Conservation (phyloP, 345 rosid genomes). For the Eucalyptus dawsonii region DNA sequence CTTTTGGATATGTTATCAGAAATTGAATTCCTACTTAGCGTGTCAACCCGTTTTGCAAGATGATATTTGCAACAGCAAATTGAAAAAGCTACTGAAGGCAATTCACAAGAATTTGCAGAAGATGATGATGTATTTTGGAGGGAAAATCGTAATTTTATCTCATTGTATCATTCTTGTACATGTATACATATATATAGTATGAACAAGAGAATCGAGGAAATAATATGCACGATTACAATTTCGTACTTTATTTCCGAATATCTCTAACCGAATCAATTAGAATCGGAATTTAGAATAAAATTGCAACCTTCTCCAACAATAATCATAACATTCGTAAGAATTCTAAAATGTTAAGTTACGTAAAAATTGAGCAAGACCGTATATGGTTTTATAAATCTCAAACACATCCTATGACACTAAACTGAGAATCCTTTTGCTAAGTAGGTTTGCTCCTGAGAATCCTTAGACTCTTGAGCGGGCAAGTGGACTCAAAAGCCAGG, state of each 20-base stretch:
- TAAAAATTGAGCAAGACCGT: not conserved
- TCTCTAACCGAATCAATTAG: too few relatives aligned
- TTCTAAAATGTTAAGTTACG: not conserved
- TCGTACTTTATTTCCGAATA: too few relatives aligned
- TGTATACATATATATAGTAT: too few relatives aligned
- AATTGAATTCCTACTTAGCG: not conserved
- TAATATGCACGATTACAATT: too few relatives aligned
- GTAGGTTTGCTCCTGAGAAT: not conserved
- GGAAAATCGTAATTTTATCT: too few relatives aligned
- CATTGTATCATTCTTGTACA: too few relatives aligned
- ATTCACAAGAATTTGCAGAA: accelerated
- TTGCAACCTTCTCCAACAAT: not conserved
- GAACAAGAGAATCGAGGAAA: too few relatives aligned
- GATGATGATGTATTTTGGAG: too few relatives aligned
- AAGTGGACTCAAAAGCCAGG: not conserved
- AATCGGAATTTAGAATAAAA: too few relatives aligned
- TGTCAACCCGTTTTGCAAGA: not conserved
- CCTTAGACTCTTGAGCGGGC: not conserved
- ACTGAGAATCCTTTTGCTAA: not conserved
- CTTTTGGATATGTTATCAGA: too few relatives aligned
- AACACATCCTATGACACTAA: not conserved
- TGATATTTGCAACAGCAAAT: too few relatives aligned
- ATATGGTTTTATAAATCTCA: not conserved
- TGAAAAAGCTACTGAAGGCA: not conserved
- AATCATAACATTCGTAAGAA: not conserved